These are phyloP conservation scores for Paspalum vaginatum DNA, from an alignment of 176 grass and related monocot genomes.

Conservation along the genomic window DNA sequence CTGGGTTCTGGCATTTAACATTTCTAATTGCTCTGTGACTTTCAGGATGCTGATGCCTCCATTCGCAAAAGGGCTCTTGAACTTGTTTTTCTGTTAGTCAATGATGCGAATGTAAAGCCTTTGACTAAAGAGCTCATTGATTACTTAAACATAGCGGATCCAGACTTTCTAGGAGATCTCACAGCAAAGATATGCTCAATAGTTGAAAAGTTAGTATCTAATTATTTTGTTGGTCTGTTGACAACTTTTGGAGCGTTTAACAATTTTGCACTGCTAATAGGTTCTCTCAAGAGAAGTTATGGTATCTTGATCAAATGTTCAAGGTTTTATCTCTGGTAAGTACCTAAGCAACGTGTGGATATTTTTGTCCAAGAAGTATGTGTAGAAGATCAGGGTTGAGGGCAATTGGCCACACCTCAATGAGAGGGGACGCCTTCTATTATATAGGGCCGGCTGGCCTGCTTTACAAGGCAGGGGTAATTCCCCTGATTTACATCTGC, in stretches of 20 bases:
- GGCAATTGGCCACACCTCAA: no score
- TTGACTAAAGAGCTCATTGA: slow-evolving; percentile 90
- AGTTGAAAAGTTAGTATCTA: slow-evolving; percentile 76
- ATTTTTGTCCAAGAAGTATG: slow-evolving; percentile 29
- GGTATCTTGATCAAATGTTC: slow-evolving; percentile 98
- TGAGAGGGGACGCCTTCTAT: no score
- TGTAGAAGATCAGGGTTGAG: no score
- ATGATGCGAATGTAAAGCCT: slow-evolving; percentile 89
- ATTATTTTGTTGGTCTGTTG: slow-evolving; percentile 8
- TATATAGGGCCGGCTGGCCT: no score
- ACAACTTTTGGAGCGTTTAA: slow-evolving; percentile 30
- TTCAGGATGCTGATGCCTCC: slow-evolving; percentile 97
- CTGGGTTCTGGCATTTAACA: slow-evolving; percentile 21
- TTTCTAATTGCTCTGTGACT: slow-evolving; percentile 43
- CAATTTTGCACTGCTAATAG: slow-evolving; percentile 50
- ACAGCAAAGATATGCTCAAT: slow-evolving; percentile 88
- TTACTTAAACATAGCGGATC: slow-evolving; percentile 82
- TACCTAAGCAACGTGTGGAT: slow-evolving; percentile 32
- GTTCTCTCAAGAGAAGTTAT: slow-evolving; percentile 98
- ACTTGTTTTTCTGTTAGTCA: slow-evolving; percentile 84
- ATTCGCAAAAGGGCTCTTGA: slow-evolving; percentile 98
- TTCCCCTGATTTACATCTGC: no score
- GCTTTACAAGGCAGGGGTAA: no score
- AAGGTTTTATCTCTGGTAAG: slow-evolving; percentile 97
- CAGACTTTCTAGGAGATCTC: slow-evolving; percentile 95